Base-by-base conservation (phyloP, 148 eudicot genomes). In the Vaccinium myrtillus region DNA sequence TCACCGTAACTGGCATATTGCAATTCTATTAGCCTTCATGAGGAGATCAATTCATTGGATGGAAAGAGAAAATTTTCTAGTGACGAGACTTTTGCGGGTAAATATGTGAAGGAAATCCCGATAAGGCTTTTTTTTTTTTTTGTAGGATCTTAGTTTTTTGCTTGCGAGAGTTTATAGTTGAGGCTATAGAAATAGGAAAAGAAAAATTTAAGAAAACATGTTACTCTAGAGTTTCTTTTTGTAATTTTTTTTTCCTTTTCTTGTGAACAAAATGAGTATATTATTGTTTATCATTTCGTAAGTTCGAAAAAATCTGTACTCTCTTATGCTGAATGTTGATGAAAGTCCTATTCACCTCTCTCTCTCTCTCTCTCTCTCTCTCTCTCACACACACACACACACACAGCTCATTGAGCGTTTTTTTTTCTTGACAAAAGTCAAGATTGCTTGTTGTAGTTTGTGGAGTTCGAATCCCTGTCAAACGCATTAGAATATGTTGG, bases 1-100 rank as follows among this genome's bases (percentile, higher is more conserved):
- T 80, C 76, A 87, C 86, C 2, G 58, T 97, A 71, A 74, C 75
- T 0, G 99, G 99, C 14, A 83, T 81, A 84, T 85, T 97, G 2
- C 88, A 92, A 25, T 92, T 95, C 87, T 92, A 87, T 79, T 97
- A 84, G 89, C 83, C 51, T 51, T 77, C 51, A 10, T 18, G 13
- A 43, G n/a, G 53, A 39, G 25, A 8, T 79, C 69, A 15, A 4
- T 79, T 39, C 13, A 23, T 18, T 19, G 30, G 70, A 56, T 11
- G n/a, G 70, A 46, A 75, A 18, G 23, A 39, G 4, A 5, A 30
- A 12, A n/a, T 50, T 49, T 50, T 77, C 10, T 50, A 2, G 19
- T n/a, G 18, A 77, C 7, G 14, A 6, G 14, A 8, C 18, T 65
- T 63, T 49, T 48, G 15, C 30, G 2, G 83, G 32, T 67, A 67